Conservation (phyloP, 768 basidiomycete species). For the Tricholoma hemisulphureum region DNA sequence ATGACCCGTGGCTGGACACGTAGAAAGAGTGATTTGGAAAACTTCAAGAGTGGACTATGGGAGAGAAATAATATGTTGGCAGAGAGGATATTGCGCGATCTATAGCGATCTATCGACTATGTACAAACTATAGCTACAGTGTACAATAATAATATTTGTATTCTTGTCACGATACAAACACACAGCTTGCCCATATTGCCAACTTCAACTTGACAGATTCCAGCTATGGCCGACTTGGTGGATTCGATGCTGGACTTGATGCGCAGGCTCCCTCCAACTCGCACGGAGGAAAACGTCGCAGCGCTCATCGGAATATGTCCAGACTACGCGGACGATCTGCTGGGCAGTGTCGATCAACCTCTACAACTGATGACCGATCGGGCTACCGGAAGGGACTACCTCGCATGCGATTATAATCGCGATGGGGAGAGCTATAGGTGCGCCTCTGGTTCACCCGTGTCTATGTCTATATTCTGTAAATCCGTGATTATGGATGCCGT, state of each 20-base stretch:
- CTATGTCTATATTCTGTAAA: background rate
- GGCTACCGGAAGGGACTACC: conserved; percentile 82
- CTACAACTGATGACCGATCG: conserved; percentile 78
- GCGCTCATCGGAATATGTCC: conserved; percentile 81
- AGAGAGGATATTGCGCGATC: conserved; percentile 28
- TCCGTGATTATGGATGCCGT: background rate
- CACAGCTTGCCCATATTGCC: too few relatives aligned
- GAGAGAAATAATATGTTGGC: conserved; percentile 29
- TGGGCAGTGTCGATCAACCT: conserved; percentile 94
- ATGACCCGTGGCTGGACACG: conserved; percentile 31
- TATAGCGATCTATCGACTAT: conserved; percentile 16
- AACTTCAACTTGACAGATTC: background rate
- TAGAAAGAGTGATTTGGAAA: conserved; percentile 20
- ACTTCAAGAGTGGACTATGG: conserved; percentile 33
- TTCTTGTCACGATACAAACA: background rate
- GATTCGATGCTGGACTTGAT: conserved; percentile 95
- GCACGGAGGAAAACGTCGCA: conserved; percentile 83
- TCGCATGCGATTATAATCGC: conserved; percentile 91
- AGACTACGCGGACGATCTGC: conserved; percentile 91
- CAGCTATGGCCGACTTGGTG: conserved; percentile 69
- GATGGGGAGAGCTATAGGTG: conserved; percentile 91
- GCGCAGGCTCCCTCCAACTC: conserved; percentile 90
- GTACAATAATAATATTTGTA: background rate
- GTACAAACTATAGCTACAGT: too few relatives aligned
- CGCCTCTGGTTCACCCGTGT: conserved; percentile 19